Base-by-base conservation (phyloP, 805 yeast species). In the Yarrowia divulgata region DNA sequence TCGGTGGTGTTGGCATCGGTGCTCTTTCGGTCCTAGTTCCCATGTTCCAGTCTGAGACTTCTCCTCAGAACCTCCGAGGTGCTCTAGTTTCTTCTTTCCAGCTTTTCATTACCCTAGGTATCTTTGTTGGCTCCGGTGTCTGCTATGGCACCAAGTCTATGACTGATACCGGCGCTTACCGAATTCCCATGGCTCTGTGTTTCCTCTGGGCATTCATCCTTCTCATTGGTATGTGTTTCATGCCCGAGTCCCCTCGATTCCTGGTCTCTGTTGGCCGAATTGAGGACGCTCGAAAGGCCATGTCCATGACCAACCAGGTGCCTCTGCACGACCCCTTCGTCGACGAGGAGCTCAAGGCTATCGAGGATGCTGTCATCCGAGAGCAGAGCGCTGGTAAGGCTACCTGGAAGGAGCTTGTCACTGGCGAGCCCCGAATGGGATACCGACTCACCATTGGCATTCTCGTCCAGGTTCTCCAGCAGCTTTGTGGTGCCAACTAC, bases 1-100 rank as follows among this genome's bases (percentile, higher is more conserved):
- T 90, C 72, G 87, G 91, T 37, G 97, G 97, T 70, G 73, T 89
- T 12, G 90, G 91, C 70, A 91, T 91, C 71, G 97, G 97, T 73
- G 86, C 87, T 71, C 83, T 90, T 48, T 87, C 93, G 46, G 91
- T 93, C 54, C 82, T 89, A 70, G 90, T 89, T 42, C 93, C 96
- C 64, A 79, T 91, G 77, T 90, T 90, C 76, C 88, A 89, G 81
- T 89, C 93, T 40, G 91, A 90, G 77, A 88, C 90, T 46, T 85
- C 92, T 18, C 95, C 95, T 35, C 87, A 85, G 74, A 87, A 90
- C 83, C 85, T 90, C 64, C 83, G 96, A 80, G 96, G 96, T 73
- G 86, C 92, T 19, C 82, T 89, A 71, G 92, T 90, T 58, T 86
- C 90, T 69, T 84, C 90, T 18, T 90, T 89, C 77, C 97, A 90